These are phyloP conservation scores for Claviceps sp. DNA, from an alignment of 2,329 filamentous ascomycete species.

Conservation along the genomic window DNA sequence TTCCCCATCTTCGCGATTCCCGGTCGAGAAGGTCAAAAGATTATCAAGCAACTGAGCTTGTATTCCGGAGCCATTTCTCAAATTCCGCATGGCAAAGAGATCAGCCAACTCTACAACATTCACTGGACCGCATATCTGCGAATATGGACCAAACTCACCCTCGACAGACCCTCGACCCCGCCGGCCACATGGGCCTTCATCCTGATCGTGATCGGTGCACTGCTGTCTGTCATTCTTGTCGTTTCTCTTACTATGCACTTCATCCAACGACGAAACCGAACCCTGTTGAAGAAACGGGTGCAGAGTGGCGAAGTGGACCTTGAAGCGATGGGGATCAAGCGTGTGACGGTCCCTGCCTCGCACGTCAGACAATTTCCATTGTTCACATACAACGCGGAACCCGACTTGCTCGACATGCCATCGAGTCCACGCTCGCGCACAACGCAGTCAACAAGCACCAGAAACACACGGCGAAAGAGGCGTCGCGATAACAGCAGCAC, in stretches of 20 bases:
- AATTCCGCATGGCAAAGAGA: conserved; percentile 44
- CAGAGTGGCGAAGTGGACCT: conserved; percentile 70
- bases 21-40: conserved; percentile 46
- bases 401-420: conserved; percentile 26
- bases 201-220: conserved; percentile 54
- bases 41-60: conserved; percentile 58
- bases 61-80: conserved; percentile 66
- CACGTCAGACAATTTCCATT: conserved; percentile 64
- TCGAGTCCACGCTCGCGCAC: conserved; percentile 13
- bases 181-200: conserved; percentile 75
- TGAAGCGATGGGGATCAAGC: conserved; percentile 73
- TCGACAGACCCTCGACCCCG: conserved; percentile 35
- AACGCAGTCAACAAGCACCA: conserved; percentile 14
- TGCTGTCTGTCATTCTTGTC: conserved; percentile 51
- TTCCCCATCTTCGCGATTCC: conserved; percentile 79
- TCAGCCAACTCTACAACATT: conserved; percentile 39
- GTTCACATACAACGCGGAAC: conserved; percentile 57
- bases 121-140: conserved; percentile 46
- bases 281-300: conserved; percentile 55
- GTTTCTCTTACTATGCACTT: conserved; percentile 65
- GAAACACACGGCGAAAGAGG: conserved; percentile 18
- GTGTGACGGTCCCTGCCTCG: conserved; percentile 59
- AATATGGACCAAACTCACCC: conserved; percentile 41
- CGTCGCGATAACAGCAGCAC: conserved; percentile 17
- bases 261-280: conserved; percentile 58